These are phyloP conservation scores for Cercospora sesami DNA, from an alignment of 2,329 filamentous ascomycete genomes.

Conservation along the genomic window DNA sequence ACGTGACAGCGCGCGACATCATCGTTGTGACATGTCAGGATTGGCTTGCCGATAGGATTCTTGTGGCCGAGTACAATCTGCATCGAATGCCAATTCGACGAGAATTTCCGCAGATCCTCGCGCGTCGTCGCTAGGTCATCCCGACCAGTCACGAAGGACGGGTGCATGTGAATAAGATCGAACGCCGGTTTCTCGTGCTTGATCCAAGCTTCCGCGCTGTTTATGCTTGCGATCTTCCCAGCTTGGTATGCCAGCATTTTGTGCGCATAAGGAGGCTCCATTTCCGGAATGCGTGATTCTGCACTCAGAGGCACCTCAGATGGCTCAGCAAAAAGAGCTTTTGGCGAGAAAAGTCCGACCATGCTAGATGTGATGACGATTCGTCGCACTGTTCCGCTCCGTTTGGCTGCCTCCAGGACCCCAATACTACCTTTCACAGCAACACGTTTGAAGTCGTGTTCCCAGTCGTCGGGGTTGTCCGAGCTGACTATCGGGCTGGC, in stretches of 20 bases:
- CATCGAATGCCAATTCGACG: constrained; percentile 10
- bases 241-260: constrained; percentile 32
- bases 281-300: constrained; percentile 17
- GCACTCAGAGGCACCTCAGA: constrained; percentile 16
- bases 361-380: constrained; percentile 46
- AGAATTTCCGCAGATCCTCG: constrained; percentile 7
- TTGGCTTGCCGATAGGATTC: constrained; percentile 17
- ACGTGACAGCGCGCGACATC: constrained; percentile 39
- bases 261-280: constrained; percentile 26
- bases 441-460: constrained; percentile 22
- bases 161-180: constrained; percentile 36
- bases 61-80: constrained; percentile 28
- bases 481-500: constrained; percentile 31
- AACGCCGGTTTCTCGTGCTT: constrained; percentile 30
- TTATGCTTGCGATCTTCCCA: constrained; percentile 32
- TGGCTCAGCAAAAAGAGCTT: constrained; percentile 14
- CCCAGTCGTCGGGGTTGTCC: constrained; percentile 12
- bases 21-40: constrained; percentile 31
- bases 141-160: constrained; percentile 36
- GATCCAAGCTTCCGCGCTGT: constrained; percentile 31
- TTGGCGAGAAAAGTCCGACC: constrained; percentile 25
- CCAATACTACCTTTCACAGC: constrained; percentile 42
- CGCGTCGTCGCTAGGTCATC: constrained; percentile 34
- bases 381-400: constrained; percentile 40
- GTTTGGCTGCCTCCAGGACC: constrained; percentile 43